Conservation (phyloP, 768 basidiomycete species). For the Mrakia frigida region DNA sequence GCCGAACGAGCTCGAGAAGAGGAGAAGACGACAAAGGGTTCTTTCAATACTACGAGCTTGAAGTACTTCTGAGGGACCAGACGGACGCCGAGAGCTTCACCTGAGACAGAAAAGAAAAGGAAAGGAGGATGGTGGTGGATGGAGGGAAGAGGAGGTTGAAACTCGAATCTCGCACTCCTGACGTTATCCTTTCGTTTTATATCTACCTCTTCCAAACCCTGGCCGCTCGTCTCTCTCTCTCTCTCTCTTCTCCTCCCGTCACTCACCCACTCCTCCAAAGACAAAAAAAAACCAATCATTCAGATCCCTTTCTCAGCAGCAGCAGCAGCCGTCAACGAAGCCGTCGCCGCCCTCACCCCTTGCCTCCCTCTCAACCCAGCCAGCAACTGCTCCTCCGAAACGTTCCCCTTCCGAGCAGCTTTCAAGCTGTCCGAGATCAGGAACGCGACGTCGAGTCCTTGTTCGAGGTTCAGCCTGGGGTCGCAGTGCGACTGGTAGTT, state of each 20-base stretch:
- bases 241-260: no score
- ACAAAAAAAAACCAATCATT: background rate
- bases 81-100: background rate
- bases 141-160: no score
- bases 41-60: no score
- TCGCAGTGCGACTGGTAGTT: constrained; percentile 62
- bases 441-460: constrained; percentile 87
- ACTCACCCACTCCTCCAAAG: no score
- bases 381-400: constrained; percentile 16
- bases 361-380: constrained; percentile 23
- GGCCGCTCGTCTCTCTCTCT: no score
- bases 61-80: background rate
- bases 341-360: background rate
- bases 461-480: constrained; percentile 87
- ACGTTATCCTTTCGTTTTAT: no score
- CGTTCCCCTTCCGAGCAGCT: constrained; percentile 13
- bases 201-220: no score
- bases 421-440: constrained; percentile 42
- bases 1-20: background rate
- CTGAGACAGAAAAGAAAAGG: background rate
- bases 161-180: no score
- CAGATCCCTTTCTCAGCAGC: background rate
- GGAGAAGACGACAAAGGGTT: no score
- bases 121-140: background rate
- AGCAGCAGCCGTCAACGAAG: no score